phyloP scores from a whole-genome alignment of 140 eudicot species.

The Flaveria floridana region DNA sequence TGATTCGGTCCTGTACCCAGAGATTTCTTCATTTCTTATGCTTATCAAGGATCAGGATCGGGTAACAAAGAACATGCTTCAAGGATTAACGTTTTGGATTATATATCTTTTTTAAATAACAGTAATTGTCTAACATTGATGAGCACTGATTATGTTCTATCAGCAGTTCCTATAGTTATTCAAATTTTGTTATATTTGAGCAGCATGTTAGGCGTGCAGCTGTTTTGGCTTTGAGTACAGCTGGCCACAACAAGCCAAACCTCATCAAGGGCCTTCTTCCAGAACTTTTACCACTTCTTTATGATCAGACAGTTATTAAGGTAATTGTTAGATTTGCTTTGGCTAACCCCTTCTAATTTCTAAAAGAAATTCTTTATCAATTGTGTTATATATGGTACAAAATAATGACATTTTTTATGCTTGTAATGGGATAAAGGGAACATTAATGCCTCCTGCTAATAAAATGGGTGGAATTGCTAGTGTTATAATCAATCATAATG shows the following conservation, averaged over 20 bases:
- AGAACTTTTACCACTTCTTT: constrained; percentile 84
- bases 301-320: constrained; percentile 96
- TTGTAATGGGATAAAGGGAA: background rate
- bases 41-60: constrained; percentile 94
- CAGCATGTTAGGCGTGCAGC: constrained; percentile 99
- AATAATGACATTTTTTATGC: background rate
- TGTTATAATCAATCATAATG: background rate
- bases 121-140: background rate
- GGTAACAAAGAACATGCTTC: constrained; percentile 38
- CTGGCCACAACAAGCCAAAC: constrained; percentile 96
- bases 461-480: background rate
- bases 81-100: background rate
- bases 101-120: background rate
- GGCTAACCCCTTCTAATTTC: background rate
- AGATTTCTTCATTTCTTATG: constrained; percentile 94
- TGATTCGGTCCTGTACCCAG: constrained; percentile 75
- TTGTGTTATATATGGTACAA: background rate
- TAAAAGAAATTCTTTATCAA: constrained; percentile 1
- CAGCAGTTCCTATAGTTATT: background rate
- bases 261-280: constrained; percentile 87
- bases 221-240: constrained; percentile 92
- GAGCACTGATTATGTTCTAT: constrained; percentile 1
- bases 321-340: constrained; percentile 36
- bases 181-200: constrained; percentile 22
- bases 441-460: background rate